Evolutionary conservation across 2,329 filamentous ascomycete genomes (phyloP), one percentile per base, ranked within the genome.

Genomic region (Xylariaceae sp.): DNA sequence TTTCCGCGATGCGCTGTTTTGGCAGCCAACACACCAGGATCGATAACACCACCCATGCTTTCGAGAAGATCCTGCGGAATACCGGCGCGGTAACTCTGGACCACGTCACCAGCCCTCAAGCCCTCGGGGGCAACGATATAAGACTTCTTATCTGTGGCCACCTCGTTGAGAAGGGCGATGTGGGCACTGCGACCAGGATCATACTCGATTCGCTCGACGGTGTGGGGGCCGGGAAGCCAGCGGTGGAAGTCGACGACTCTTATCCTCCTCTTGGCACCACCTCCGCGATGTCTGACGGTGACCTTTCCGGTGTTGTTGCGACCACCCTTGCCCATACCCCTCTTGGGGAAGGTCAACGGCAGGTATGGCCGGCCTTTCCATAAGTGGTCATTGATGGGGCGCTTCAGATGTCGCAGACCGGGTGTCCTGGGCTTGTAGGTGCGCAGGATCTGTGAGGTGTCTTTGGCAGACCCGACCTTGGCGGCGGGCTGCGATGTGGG

Each of bases 101-200:
- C 87, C 23, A 89, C 81, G 73, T 99, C 94, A 45, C 95, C 95
- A 3, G 89, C 90, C 63, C 93, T 82, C 85, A 97, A 88, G 9
- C 94, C 94, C 68, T 99, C 94, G 0, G 94, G 85, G n/a, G 94
- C 94, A 60, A 99, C 80, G 65, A 99, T 96, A 74, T 99, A 99
- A 66, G 87, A 90, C 76, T 94, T 87, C 66, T 82, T 83, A 10
- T 86, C 83, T 0, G 88, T 93, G 52, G 85, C 82, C 65, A 91
- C 79, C 68, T 89, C 86, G 53, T 86, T 92, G 52, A 97, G 71
- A 58, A 99, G 81, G 4, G 94, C 94, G 74, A 99, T 92, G 73
- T 99, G 94, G 11, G 93, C 91, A 69, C 87, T 96, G 55, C 94
- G 88, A 66, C 91, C 91, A 0, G 94, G 94, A 69, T 99, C 95